A percentile compares a stretch with the other conserved stretches of the same genome.
These are phyloP conservation scores for Meyerozyma athensensis DNA, from an alignment of 1,139 yeast genomes.

Conservation along the genomic window DNA sequence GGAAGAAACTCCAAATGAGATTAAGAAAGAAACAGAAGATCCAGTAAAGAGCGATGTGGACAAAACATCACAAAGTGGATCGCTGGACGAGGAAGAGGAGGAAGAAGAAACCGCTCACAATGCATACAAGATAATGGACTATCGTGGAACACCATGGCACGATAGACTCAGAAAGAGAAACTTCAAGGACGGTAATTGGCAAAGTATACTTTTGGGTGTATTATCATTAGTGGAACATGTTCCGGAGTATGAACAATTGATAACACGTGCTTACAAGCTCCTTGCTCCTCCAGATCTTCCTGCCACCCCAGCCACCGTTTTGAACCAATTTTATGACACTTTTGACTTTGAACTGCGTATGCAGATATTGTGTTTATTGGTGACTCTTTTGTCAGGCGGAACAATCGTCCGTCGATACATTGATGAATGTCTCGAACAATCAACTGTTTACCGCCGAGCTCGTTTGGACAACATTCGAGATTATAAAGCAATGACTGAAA, in stretches of 20 bases:
- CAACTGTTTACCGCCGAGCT: slow-evolving; percentile 60
- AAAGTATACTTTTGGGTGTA: slow-evolving; percentile 68
- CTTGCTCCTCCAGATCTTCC: slow-evolving; percentile 55
- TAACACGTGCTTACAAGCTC: slow-evolving; percentile 41
- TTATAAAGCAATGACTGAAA: slow-evolving; percentile 46
- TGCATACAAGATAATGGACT: slow-evolving; percentile 55
- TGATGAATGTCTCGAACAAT: slow-evolving; percentile 64
- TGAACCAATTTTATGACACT: slow-evolving; percentile 44
- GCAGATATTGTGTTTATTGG: slow-evolving; percentile 49
- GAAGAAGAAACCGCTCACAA: slow-evolving; percentile 26
- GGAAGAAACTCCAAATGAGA: slow-evolving; percentile 9
- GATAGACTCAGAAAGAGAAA: slow-evolving; percentile 69
- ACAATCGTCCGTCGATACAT: slow-evolving; percentile 57
- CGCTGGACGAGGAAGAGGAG: slow-evolving; percentile 13
- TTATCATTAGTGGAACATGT: slow-evolving; percentile 57
- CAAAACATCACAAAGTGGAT: neutral
- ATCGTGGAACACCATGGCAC: slow-evolving; percentile 67
- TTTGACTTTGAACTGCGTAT: slow-evolving; percentile 49
- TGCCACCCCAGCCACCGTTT: slow-evolving; percentile 47
- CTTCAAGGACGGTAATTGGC: slow-evolving; percentile 86
- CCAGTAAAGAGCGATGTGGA: slow-evolving; percentile 5
- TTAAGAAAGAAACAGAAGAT: slow-evolving; percentile 8
- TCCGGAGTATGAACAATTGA: slow-evolving; percentile 46
- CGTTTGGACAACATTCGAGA: slow-evolving; percentile 67
- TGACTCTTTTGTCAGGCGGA: slow-evolving; percentile 55